phyloP scores from a whole-genome alignment of 192 early-diverging fungal genomes.

The Coemansia sp. region DNA sequence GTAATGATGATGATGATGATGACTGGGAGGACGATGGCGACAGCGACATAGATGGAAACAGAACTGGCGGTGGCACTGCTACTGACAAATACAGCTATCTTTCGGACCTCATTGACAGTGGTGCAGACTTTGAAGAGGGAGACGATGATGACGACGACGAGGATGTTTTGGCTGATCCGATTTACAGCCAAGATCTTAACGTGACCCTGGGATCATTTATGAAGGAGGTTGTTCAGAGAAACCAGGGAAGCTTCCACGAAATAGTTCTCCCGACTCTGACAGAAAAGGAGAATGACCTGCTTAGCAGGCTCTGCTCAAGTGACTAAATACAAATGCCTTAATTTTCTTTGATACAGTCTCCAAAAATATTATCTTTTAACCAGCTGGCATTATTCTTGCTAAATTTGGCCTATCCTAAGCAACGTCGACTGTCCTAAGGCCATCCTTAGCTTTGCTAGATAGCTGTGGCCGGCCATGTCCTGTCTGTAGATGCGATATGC shows the following conservation, averaged over 20 bases:
- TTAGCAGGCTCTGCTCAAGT: conserved; percentile 19
- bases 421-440: too few species aligned
- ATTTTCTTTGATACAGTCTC: neutral
- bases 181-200: conserved; percentile 52
- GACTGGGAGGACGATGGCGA: conserved; percentile 68
- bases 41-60: conserved; percentile 22
- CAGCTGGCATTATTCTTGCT: too few species aligned
- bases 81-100: conserved; percentile 29
- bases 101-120: conserved; percentile 21
- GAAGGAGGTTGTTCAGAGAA: conserved; percentile 15
- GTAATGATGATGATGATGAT: conserved; percentile 10
- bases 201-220: conserved; percentile 37
- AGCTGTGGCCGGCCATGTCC: too few species aligned
- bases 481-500: too few species aligned
- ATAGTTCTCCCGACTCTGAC: conserved; percentile 36
- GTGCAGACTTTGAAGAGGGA: conserved; percentile 14
- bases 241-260: conserved; percentile 18
- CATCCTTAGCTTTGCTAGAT: too few species aligned
- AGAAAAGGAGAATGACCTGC: conserved; percentile 13
- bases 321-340: neutral
- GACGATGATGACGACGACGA: conserved; percentile 44
- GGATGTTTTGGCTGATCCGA: conserved; percentile 41
- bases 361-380: too few species aligned
- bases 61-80: neutral
- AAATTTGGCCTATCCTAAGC: too few species aligned